Base-by-base conservation (phyloP, 2,329 filamentous ascomycete species). In the Monilinia aucupariae region DNA sequence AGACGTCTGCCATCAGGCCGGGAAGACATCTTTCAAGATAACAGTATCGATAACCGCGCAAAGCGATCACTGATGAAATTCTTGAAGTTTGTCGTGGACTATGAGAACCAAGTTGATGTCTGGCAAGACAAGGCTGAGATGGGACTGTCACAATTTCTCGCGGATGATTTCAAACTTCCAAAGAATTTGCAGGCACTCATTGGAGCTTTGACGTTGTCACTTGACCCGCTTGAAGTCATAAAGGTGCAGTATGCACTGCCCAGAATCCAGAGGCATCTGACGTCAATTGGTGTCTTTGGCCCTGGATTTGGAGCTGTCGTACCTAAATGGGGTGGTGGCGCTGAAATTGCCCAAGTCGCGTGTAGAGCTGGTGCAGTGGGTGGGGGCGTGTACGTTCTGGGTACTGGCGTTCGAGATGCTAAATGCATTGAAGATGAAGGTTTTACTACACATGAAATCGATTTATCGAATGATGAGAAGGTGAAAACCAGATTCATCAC, bases 41-140 rank as follows among this genome's bases (percentile, higher is more conserved):
- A 84, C 43, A 81, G 81, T 30, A 89, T 97, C 63, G 85, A 91
- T 52, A 82, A 89, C 68, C 88, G 89, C 67, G 86, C 91, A 7
- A 97, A 97, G 78, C 86, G 93, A 61, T 83, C 84, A 12, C 77
- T 97, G 71, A 96, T 97, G 88, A 96, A 96, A 75, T 96, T 97
- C 71, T 81, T 97, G 71, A 92, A 93, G 74, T 93, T 94, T 73
- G 88, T 96, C 60, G 80, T 86, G 64, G 84, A 91, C 69, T 88
- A 87, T 70, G 84, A 89, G 68, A 83, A 81, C 27, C 83, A 84
- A 71, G 74, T 70, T 56, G 82, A 82, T 59, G 69, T 79, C 3
- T 91, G 88, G 88, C 76, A 85, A 64, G 71, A 78, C 2, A 78
- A 84, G 59, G 82, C 85, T 34, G 74, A 80, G 15, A 75, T 76